A percentile compares a stretch with the other conserved stretches of the same genome.
These are phyloP conservation scores for Phytophthora chlamydospora DNA, from an alignment of 352 stramenopile species.

Conservation along the genomic window DNA sequence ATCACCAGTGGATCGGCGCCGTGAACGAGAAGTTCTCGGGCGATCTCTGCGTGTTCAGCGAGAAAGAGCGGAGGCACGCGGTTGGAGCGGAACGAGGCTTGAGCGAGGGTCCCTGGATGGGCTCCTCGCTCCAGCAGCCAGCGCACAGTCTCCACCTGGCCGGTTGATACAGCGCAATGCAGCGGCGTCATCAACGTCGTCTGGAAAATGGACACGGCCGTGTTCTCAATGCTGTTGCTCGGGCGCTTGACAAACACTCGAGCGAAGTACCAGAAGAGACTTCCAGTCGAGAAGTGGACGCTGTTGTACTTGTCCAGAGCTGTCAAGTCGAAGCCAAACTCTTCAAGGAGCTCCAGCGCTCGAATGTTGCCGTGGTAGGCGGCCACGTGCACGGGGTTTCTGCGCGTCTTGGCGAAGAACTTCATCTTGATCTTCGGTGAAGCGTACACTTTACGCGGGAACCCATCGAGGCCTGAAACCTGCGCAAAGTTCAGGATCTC, in stretches of 20 bases:
- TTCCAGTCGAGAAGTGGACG: conserved; percentile 80
- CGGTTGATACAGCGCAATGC: conserved; percentile 68
- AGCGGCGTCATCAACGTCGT: conserved; percentile 70
- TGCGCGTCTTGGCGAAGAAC: conserved; percentile 67
- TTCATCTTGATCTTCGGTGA: conserved; percentile 54
- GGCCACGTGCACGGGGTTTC: conserved; percentile 83
- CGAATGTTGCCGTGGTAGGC: conserved; percentile 77
- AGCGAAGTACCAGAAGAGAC: conserved; percentile 84
- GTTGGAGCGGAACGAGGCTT: conserved; percentile 58
- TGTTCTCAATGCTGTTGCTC: conserved; percentile 38
- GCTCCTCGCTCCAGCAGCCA: conserved; percentile 62
- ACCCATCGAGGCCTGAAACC: conserved; percentile 54
- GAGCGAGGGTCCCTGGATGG: conserved; percentile 37
- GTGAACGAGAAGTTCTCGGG: conserved; percentile 51
- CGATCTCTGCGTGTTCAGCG: conserved; percentile 61
- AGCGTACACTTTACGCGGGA: conserved; percentile 62
- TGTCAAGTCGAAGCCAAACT: conserved; percentile 63
- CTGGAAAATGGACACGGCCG: conserved; percentile 72
- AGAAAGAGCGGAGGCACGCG: conserved; percentile 72
- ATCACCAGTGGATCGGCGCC: conserved; percentile 65
- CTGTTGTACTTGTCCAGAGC: conserved; percentile 80
- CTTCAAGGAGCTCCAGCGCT: conserved; percentile 64
- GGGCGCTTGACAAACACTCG: conserved; percentile 63
- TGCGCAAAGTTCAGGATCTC: conserved; percentile 60
- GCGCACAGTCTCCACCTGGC: conserved; percentile 57